Evolutionary conservation across 352 stramenopile species (phyloP), one percentile per base, ranked within the genome.

Genomic region (Phytopythium litorale): DNA sequence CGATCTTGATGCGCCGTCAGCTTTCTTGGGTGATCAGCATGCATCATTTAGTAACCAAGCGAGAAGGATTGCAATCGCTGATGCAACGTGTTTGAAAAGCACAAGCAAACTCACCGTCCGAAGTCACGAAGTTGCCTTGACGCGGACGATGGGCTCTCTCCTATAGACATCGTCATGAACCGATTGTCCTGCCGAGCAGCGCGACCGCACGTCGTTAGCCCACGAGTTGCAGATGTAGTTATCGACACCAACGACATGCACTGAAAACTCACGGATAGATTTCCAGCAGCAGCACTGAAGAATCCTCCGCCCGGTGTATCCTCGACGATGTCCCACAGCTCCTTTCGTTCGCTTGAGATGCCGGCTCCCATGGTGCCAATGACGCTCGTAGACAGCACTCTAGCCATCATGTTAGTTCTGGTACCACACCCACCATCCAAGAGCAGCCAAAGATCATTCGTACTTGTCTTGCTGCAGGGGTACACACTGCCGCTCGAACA

Each of bases 391-490:
- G 64, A 68, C 49, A 68, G 74, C 3, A 70, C 55, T 46, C 72
- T 80, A 23, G 33, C 19, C 42, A 21, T 16, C 25, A 18, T 63
- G 7, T 25, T 49, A 21, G 23, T 23, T 32, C 46, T 21, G 11
- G 21, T 33, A 65, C 56, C 55, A 15, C 46, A 35, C 21, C 1
- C 23, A 23, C 35, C 33, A 6, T 58, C 25, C 28, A 28, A n/a
- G 32, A 1, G 13, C 13, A 16, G 19, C 40, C 13, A 45, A 45
- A 48, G 9, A 19, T 9, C 7, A 66, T 70, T 40, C 40, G 51
- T 18, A 91, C 81, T 56, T 63, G 23, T 77, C 23, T 32, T 75
- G 58, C 49, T 71, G 58, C 32, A 88, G 48, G 9, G 68, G 67
- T 2, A 87, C 35, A 21, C 71, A 68, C 16, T 78, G 38, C n/a